phyloP scores from a whole-genome alignment of 768 basidiomycete species.

The Mycena filopes region DNA sequence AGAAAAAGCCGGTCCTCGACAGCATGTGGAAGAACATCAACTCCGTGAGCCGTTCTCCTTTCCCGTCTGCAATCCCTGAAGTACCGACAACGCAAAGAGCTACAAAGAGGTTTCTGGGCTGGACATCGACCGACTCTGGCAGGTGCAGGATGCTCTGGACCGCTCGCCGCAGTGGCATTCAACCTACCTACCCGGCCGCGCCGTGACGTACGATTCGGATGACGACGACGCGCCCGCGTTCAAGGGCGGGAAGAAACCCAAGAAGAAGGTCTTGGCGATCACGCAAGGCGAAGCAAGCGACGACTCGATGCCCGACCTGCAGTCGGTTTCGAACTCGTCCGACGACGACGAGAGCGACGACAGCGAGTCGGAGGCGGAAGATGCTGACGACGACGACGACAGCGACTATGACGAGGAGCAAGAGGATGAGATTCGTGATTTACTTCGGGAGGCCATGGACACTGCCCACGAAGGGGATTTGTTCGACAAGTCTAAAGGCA shows the following conservation, averaged over 20 bases:
- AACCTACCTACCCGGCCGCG: conserved; percentile 44
- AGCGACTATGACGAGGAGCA: conserved; percentile 61
- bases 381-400: conserved; percentile 48
- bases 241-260: conserved; percentile 39
- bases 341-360: conserved; percentile 49
- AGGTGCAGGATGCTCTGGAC: conserved; percentile 60
- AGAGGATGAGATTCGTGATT: conserved; percentile 70
- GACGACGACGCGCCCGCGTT: conserved; percentile 35
- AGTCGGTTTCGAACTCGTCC: conserved; percentile 72
- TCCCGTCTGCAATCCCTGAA: not conserved
- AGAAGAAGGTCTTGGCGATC: conserved; percentile 60
- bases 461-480: conserved; percentile 69
- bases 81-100: conserved; percentile 57
- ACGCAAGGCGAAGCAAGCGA: conserved; percentile 60
- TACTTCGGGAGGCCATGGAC: conserved; percentile 80
- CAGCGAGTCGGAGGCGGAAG: conserved; percentile 51
- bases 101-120: conserved; percentile 63
- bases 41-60: conserved; percentile 50
- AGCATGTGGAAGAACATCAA: conserved; percentile 75
- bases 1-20: conserved; percentile 59
- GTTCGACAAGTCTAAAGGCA: conserved; percentile 56
- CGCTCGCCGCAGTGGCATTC: conserved; percentile 71
- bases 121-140: conserved; percentile 74
- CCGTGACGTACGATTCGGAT: conserved; percentile 36
- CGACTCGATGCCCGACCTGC: conserved; percentile 73